Evolutionary conservation across 2,329 filamentous ascomycete species (phyloP).

Genomic region (Exophiala sp.): DNA sequence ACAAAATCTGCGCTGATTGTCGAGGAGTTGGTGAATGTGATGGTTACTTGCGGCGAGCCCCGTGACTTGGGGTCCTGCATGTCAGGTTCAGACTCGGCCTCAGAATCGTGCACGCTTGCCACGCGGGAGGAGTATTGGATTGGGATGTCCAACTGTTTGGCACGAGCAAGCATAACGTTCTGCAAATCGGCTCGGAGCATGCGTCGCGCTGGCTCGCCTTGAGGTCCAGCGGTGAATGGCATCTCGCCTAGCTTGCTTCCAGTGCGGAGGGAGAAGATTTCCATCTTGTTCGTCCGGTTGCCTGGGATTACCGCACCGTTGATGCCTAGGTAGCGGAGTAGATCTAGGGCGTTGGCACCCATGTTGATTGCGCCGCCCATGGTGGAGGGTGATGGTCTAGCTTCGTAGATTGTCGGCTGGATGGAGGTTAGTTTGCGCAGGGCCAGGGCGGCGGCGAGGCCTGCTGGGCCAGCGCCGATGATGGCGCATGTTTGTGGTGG

Average conservation of each 20-base stretch:
- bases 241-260: slow-evolving; percentile 15
- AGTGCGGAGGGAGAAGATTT: slow-evolving; percentile 41
- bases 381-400: slow-evolving; percentile 42
- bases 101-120: slow-evolving; percentile 24
- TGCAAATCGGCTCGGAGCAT: slow-evolving; percentile 32
- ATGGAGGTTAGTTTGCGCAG: slow-evolving; percentile 35
- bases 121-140: slow-evolving; percentile 29
- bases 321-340: slow-evolving; percentile 51
- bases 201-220: slow-evolving; percentile 33
- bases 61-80: background rate
- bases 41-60: slow-evolving; percentile 17
- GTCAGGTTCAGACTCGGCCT: slow-evolving; percentile 9
- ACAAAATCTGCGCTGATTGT: slow-evolving; percentile 32
- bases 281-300: slow-evolving; percentile 50
- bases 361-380: slow-evolving; percentile 57
- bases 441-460: background rate
- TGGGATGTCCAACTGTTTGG: slow-evolving; percentile 26
- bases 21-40: slow-evolving; percentile 31
- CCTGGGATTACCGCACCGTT: slow-evolving; percentile 43
- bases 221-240: slow-evolving; percentile 21
- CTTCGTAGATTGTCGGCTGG: slow-evolving; percentile 50
- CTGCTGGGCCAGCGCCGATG: slow-evolving; percentile 1
- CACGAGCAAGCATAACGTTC: slow-evolving; percentile 29
- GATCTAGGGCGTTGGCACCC: slow-evolving; percentile 54
- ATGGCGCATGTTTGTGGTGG: background rate